Base-by-base conservation (phyloP, 768 basidiomycete species). In the Kondoa malvinella region DNA sequence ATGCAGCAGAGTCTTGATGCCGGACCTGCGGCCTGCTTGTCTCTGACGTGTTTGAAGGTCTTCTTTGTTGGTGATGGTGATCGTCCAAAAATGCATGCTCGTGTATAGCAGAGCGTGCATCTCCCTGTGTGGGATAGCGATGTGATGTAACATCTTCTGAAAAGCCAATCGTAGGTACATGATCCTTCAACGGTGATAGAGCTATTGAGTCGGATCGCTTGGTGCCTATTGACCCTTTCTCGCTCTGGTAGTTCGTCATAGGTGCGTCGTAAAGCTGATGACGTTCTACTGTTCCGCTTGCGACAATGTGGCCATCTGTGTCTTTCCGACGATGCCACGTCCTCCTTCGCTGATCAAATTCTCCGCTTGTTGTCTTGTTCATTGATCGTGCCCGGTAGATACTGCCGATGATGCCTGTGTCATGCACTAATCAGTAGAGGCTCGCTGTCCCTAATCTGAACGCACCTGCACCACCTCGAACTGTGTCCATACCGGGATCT, bases 401-500 rank as follows among this genome's bases (percentile, higher is more conserved):
- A 75, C 87, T 90, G 21, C 95, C 92, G 57, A 96, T 80, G 0
- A 92, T 83, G 2, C 92, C n/a, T n/a, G n/a, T n/a, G n/a, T n/a
- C n/a, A n/a, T n/a, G n/a, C n/a, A n/a, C n/a, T n/a, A n/a, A n/a
- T n/a, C n/a, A n/a, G n/a, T n/a, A n/a, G n/a, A n/a, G n/a, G n/a
- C n/a, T n/a, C n/a, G n/a, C n/a, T n/a, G n/a, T n/a, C n/a, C n/a
- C n/a, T n/a, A n/a, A n/a, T n/a, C n/a, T n/a, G n/a, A n/a, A n/a
- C n/a, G n/a, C n/a, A n/a, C n/a, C 91, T 73, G 92, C 92, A 1
- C 87, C 87, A 17, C 94, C 92, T 21, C 95, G 83, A 0, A 97
- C 81, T 1, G 92, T 83, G 70, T 91, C 92, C 76, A 95, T 87
- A 1, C 92, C 92, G 0, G 94, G 92, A 72, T 97, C 90, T 76